Evolutionary conservation across 78 protist species (phyloP).

Genomic region (Dictyostelium intermedium): DNA sequence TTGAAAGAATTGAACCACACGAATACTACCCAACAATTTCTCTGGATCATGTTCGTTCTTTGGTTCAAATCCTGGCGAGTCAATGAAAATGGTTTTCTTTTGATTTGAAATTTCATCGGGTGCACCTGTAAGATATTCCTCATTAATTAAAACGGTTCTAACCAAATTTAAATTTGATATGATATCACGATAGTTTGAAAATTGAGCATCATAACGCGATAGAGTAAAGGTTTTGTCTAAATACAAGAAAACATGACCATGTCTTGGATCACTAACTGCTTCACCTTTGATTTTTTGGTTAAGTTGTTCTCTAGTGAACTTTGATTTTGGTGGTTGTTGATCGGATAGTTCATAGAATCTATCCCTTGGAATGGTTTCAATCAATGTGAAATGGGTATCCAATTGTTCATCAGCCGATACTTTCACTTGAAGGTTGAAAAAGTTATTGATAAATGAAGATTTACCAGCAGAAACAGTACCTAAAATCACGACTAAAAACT

Average conservation of each 20-base stretch:
- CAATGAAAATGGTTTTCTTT: conserved; percentile 67
- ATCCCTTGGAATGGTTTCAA: conserved; percentile 72
- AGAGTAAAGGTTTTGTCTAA: conserved; percentile 58
- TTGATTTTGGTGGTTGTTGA: neutral
- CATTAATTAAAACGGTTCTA: conserved; percentile 62
- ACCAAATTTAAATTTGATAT: conserved; percentile 59
- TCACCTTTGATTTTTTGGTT: conserved; percentile 35
- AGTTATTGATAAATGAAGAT: conserved; percentile 69
- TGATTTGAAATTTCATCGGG: conserved; percentile 50
- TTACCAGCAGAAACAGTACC: conserved; percentile 78
- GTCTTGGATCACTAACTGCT: conserved; percentile 70
- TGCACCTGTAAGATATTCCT: conserved; percentile 71
- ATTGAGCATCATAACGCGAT: conserved; percentile 73
- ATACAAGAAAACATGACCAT: conserved; percentile 75
- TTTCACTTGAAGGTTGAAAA: conserved; percentile 60
- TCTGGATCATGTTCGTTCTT: conserved; percentile 58
- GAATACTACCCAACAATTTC: conserved; percentile 43
- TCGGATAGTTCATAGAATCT: conserved; percentile 41
- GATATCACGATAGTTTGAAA: conserved; percentile 51
- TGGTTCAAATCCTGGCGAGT: conserved; percentile 77
- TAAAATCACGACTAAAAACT: conserved; percentile 70
- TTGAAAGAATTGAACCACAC: conserved; percentile 67
- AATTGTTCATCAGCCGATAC: conserved; percentile 63
- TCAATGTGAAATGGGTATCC: conserved; percentile 75
- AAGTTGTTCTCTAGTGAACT: conserved; percentile 36